These are phyloP conservation scores for Trichothecium roseum DNA, from an alignment of 2,329 filamentous ascomycete genomes.

Conservation along the genomic window DNA sequence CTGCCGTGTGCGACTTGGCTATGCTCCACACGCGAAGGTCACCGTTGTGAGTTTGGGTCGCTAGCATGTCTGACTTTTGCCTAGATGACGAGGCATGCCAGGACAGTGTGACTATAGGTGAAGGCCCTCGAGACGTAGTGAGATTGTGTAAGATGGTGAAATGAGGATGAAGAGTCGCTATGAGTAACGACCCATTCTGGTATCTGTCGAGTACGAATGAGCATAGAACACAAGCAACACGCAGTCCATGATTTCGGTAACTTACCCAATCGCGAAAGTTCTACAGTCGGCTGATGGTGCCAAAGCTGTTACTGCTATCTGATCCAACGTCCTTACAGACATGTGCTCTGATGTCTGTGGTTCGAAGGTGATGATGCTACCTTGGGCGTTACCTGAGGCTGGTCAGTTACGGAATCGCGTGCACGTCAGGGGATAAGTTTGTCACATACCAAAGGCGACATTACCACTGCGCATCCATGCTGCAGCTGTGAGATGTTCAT, in stretches of 20 bases:
- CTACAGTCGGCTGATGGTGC: conserved; percentile 83
- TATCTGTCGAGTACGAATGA: conserved; percentile 47
- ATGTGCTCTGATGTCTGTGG: conserved; percentile 88
- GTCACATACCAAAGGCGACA: conserved; percentile 76
- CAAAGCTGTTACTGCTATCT: conserved; percentile 88
- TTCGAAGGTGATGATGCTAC: conserved; percentile 90
- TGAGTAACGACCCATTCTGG: conserved; percentile 85
- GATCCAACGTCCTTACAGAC: conserved; percentile 77
- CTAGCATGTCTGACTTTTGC: conserved; percentile 96
- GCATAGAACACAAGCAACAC: too few relatives aligned
- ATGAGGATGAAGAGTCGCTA: conserved; percentile 78
- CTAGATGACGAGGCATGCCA: conserved; percentile 97
- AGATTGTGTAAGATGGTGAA: conserved; percentile 94
- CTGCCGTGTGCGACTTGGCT: conserved; percentile 62
- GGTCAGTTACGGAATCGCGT: conserved; percentile 9
- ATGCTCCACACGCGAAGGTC: conserved; percentile 96
- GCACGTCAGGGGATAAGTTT: neutral
- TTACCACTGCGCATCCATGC: conserved; percentile 97
- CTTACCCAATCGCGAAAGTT: conserved; percentile 91
- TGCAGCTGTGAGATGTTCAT: conserved; percentile 74
- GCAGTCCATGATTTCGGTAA: neutral
- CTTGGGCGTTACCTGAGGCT: conserved; percentile 70
- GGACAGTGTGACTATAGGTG: conserved; percentile 73
- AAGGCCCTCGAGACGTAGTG: conserved; percentile 73
- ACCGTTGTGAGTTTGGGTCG: conserved; percentile 82